phyloP scores from a whole-genome alignment of 139 green algal genomes.

The Mychonastes homosphaera region DNA sequence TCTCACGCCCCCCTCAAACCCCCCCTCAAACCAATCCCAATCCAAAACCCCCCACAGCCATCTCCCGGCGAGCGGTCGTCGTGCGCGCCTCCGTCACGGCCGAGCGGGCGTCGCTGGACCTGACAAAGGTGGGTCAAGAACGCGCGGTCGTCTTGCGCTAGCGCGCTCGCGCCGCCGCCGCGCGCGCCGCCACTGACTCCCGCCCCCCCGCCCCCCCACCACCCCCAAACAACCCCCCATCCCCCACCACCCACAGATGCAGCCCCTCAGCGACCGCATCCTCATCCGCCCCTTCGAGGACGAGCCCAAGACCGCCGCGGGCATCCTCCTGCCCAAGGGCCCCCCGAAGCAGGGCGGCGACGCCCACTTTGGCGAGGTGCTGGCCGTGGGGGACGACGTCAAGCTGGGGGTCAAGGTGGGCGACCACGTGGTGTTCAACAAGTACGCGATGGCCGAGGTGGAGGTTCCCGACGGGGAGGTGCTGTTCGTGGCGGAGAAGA shows the following conservation, averaged over 20 bases:
- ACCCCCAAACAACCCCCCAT: neutral
- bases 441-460: constrained; percentile 52
- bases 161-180: neutral
- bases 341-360: constrained; percentile 44
- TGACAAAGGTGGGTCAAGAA: constrained; percentile 11
- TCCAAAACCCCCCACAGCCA: too few species aligned
- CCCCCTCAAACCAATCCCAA: too few species aligned
- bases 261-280: constrained; percentile 38
- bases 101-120: constrained; percentile 27
- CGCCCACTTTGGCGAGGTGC: constrained; percentile 44
- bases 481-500: constrained; percentile 48
- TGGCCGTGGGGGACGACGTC: constrained; percentile 26
- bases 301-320: constrained; percentile 34
- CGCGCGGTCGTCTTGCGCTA: neutral
- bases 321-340: constrained; percentile 44
- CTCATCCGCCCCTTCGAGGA: constrained; percentile 44
- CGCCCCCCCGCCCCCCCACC: neutral
- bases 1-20: too few species aligned
- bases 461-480: constrained; percentile 47
- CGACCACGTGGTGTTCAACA: constrained; percentile 40
- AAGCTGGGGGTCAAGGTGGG: constrained; percentile 17
- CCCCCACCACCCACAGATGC: constrained; percentile 26
- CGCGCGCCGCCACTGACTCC: too few species aligned
- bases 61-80: too few species aligned
- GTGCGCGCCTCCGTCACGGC: constrained; percentile 22